Conservation (phyloP, 495 filamentous ascomycete species). For the Aspergillus homomorphus region DNA sequence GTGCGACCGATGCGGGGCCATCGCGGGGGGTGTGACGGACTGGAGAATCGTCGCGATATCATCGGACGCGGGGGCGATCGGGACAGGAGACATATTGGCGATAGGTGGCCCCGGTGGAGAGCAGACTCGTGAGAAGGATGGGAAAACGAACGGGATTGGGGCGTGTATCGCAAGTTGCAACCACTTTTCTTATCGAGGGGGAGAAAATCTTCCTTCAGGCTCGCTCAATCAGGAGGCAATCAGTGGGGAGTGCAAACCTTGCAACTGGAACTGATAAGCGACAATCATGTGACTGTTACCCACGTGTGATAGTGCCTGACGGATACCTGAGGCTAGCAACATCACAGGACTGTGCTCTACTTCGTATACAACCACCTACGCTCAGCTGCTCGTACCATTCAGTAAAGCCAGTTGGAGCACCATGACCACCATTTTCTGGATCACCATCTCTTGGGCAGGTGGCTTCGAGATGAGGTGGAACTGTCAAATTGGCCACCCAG, state of each 20-base stretch:
- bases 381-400: too few species aligned
- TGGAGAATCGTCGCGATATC: conserved; percentile 37
- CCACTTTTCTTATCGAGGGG: not conserved
- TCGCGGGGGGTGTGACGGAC: conserved; percentile 44
- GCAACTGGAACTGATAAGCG: conserved; percentile 5
- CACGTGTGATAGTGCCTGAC: not conserved
- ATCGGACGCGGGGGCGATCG: conserved; percentile 4
- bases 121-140: not conserved
- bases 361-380: too few species aligned
- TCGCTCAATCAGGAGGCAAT: not conserved
- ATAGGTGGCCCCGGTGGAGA: conserved; percentile 1
- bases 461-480: not conserved
- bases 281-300: not conserved
- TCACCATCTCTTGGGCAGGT: not conserved
- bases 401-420: not conserved
- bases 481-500: not conserved
- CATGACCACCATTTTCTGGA: not conserved
- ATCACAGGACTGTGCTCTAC: too few species aligned
- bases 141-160: conserved; percentile 1
- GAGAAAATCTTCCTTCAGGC: not conserved
- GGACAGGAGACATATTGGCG: conserved; percentile 24
- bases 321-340: not conserved
- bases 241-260: not conserved
- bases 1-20: conserved; percentile 48
- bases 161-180: not conserved